Evolutionary conservation across 2,329 filamentous ascomycete genomes (phyloP).

Genomic region (Fusarium sacchari): DNA sequence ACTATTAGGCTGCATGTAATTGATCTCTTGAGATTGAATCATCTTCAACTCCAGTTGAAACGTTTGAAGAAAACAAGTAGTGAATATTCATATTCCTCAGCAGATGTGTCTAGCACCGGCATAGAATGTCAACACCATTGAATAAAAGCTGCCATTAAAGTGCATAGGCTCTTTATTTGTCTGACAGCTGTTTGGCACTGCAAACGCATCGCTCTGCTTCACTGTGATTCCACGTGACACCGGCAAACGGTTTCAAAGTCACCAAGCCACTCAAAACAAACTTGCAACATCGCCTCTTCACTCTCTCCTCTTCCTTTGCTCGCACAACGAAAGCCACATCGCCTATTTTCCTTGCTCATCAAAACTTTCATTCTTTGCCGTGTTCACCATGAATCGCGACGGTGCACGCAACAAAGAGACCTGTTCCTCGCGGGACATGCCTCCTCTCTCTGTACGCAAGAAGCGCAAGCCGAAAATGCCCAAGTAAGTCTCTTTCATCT

Average conservation of each 20-base stretch:
- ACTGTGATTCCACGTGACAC: background rate
- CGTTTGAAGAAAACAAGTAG: background rate
- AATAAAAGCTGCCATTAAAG: accelerated
- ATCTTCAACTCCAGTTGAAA: background rate
- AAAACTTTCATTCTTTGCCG: too few relatives aligned
- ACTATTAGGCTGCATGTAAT: background rate
- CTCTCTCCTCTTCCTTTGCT: background rate
- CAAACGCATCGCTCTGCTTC: background rate
- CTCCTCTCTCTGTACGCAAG: background rate
- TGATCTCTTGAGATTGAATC: background rate
- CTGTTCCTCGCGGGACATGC: accelerated
- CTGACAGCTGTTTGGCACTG: background rate
- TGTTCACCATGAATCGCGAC: background rate
- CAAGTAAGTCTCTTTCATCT: background rate
- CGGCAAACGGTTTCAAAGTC: background rate
- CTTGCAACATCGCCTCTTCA: background rate
- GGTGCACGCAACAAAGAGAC: background rate
- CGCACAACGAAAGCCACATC: background rate
- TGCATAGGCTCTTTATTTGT: accelerated
- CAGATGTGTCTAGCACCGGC: background rate
- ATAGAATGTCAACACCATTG: background rate
- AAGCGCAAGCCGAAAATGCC: background rate
- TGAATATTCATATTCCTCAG: background rate
- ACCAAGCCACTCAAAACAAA: background rate
- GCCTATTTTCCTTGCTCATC: background rate